Conservation (phyloP, 1,139 yeast genomes). For the Kodamaea fungicola region DNA sequence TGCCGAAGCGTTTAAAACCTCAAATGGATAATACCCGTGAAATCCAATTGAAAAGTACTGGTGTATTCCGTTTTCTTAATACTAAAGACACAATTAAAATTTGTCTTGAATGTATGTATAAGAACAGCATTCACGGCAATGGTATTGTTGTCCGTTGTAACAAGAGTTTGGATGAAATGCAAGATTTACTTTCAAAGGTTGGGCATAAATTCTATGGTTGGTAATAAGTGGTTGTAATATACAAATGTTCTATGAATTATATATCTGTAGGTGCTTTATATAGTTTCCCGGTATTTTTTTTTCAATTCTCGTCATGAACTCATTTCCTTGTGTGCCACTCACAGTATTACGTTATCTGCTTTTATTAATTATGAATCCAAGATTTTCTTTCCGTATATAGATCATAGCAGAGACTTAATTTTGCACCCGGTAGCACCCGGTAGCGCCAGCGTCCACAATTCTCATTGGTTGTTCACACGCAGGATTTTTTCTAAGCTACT, state of each 20-base stretch:
- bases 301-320: too few species aligned
- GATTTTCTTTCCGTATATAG: too few species aligned
- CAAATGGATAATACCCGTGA: neutral
- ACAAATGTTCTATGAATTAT: too few species aligned
- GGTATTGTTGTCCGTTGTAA: constrained; percentile 4
- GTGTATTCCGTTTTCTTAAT: constrained; percentile 15
- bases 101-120: constrained; percentile 20
- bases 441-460: neutral
- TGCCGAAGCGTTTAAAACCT: constrained; percentile 5
- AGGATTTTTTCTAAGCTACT: constrained; percentile 3
- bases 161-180: constrained; percentile 8
- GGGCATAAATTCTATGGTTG: constrained; percentile 1
- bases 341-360: too few species aligned
- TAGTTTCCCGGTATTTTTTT: too few species aligned
- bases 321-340: too few species aligned
- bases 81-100: constrained; percentile 18
- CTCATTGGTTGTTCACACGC: neutral
- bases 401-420: too few species aligned
- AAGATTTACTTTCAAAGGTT: constrained; percentile 4
- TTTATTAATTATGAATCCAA: too few species aligned
- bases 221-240: neutral
- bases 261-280: too few species aligned
- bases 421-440: too few species aligned
- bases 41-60: constrained; percentile 3
- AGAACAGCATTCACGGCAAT: constrained; percentile 8